Evolutionary conservation across 805 yeast species (phyloP), one percentile per base, ranked within the genome.

Genomic region (Metschnikowia vanudenii): DNA sequence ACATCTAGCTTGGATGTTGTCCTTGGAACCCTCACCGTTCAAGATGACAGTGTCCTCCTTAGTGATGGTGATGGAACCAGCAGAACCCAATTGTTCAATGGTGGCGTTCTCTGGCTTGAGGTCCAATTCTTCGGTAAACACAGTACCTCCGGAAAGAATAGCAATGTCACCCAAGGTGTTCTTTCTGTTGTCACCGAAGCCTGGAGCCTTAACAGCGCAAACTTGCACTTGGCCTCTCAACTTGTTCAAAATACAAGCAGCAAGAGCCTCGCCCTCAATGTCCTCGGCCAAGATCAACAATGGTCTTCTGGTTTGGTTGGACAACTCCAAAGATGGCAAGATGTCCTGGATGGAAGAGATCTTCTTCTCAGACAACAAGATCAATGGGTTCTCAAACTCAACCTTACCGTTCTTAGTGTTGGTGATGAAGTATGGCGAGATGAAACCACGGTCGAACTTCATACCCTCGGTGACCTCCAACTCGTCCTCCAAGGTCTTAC

Each of bases 161-260:
- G 97, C 96, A 69, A 94, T 83, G 70, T 94, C 99, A 57, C 96
- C 97, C 53, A 94, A 76, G 56, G 88, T 90, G 79, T 90, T 90
- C 80, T 88, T 88, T 76, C 97, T 86, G 84, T 94, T 91, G 77
- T 94, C 99, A 70, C 98, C 99, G 63, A 92, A 94, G 43, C 99
- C 99, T 61, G 99, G 99, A 29, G 98, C 96, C 79, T 91, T 92
- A 57, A 94, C 97, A 59, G 94, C 95, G 67, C 94, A 87, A 51
- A 94, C 97, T 73, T 89, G 95, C 51, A 94, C 97, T 77, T 92
- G 98, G 58, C 97, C 97, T 76, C 97, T 87, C 65, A 94, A 80
- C 76, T 94, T 94, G 82, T 94, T 94, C 69, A 94, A 80, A 61
- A 94, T 85, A 74, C 98, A 90, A 55, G 97, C 97, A 58, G 98